Evolutionary conservation across 2,329 filamentous ascomycete species (phyloP), one percentile per base, ranked within the genome.

Genomic region (Beauveria scarabaeidicola): DNA sequence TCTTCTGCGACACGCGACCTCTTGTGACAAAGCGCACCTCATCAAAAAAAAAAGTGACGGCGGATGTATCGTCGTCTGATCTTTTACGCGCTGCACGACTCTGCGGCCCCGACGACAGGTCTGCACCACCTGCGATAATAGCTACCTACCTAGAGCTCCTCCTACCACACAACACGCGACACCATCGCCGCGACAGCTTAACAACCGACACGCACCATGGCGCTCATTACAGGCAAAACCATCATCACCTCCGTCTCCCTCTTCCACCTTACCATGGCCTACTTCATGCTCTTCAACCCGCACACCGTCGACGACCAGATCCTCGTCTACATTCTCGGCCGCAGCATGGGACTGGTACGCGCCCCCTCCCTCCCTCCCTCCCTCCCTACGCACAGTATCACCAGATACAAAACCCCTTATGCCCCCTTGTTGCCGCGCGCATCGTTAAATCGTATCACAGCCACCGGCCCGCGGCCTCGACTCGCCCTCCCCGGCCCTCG

Each of bases 201-300:
- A 36, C 17, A 52, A 25, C 25, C 10, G 5, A 21, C 23, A 55
- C 27, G 5, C 13, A 52, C 3, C 52, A 97, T 97, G 92, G 88
- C 85, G 36, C 78, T 95, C 71, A 81, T 97, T 68, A 91, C 90
- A 2, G 86, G 87, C 62, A 88, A 83, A 69, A 90, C 87, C 9
- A 87, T 96, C 72, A 87, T 97, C 67, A 88, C 89, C 66, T 87
- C 85, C 56, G 77, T 96, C 66, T 89, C 88, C 66, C 82, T 96
- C 70, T 91, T 94, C 77, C 90, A 96, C 75, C 74, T 96, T 64
- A 90, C 89, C 6, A 78, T 94, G 52, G 91, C 87, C 67, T 91
- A 87, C 74, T 90, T 94, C 77, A 88, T 97, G 75, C 80, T 95
- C 67, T 87, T 84, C 46, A 86, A 81, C 61, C 92, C 92, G 6